Evolutionary conservation across 2,329 filamentous ascomycete species (phyloP), one percentile per base, ranked within the genome.

Genomic region (Calonectria crousiana): DNA sequence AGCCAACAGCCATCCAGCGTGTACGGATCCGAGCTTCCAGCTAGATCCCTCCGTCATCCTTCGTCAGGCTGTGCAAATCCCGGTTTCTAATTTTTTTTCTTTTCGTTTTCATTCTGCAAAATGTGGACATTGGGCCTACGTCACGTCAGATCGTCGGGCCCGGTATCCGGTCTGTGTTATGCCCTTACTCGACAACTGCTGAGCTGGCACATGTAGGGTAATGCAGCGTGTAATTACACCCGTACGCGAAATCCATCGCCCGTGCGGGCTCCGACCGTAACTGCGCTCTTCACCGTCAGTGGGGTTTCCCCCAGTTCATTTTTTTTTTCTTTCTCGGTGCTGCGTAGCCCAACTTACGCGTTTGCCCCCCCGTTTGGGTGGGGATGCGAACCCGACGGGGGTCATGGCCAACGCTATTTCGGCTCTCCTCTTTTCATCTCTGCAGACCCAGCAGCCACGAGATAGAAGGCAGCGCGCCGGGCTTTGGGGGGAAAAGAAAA

Each of bases 351-450:
- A 38, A 67, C 51, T 52, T 71, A 69, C 66, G 66, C 65, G 64
- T 56, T 73, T 51, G 36, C 52, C 41, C n/a, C 30, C 14, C 28
- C 38, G 23, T 52, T 32, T 13, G 34, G 58, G 49, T 65, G 71
- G 71, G 58, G 71, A 49, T 64, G 65, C 36, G 38, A 47, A 14
- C n/a, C 23, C 36, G 23, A 44, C 38, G 36, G 38, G 60, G 58
- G 14, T 47, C 44, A 47, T 30, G 23, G 53, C 58, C 67, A 56
- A 32, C 47, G 53, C 65, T 67, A 69, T 66, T 73, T 69, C 71
- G 71, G 51, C 52, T 36, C 69, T 73, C 66, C 71, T 69, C 67
- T 69, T 73, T 66, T 73, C 71, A 73, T 73, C 60, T 73, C 58
- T 66, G 23, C 53, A n/a, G 56, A 62, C 53, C 67, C 67, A 69